Evolutionary conservation across 2,329 filamentous ascomycete genomes (phyloP), one percentile per base, ranked within the genome.

Genomic region (Neocatenulostroma microsporum): DNA sequence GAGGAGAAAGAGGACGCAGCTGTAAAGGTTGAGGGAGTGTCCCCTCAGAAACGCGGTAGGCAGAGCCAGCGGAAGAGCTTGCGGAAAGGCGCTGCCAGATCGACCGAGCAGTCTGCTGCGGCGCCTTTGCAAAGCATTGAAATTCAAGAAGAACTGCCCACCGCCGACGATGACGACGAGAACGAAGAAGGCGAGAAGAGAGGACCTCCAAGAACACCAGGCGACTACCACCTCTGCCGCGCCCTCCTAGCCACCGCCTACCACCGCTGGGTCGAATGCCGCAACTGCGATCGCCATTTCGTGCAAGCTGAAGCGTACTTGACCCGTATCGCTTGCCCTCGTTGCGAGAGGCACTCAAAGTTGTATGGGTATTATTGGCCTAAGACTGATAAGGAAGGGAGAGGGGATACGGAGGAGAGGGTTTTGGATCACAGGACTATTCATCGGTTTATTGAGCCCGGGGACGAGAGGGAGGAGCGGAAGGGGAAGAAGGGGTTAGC

Each of bases 291-390:
- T 33, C 73, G 73, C 1, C 77, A 80, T 41, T 98, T 96, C 56
- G 82, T 96, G 5, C 89, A 96, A 59, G 73, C 78, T 26, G 83
- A 96, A 46, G 86, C 85, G 0, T 95, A 94, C 58, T 81, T 80
- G 47, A 95, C 88, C 1, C 78, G 82, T 35, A 79, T 82, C 32
- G 82, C 85, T 12, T 98, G 91, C 58, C 88, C 86, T 3, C 78
- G 91, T 5, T 98, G 91, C 60, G 91, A 98, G 64, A 77, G 91
- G 0, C 91, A 98, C 56, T 93, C 84, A 12, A 96, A 94, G 65
- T 66, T 98, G 1, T 98, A 96, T 57, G 93, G 93, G 0, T 95
- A 84, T 55, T 72, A 82, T 39, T 98, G 91, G 91, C 91, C 91
- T 4, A 95, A 98, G 67, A 96, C 91, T 0, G 83, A 94, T 41